Evolutionary conservation across 1,284 basidiomycete genomes (phyloP), one percentile per base, ranked within the genome.

Genomic region (Rhodotorula sp.): DNA sequence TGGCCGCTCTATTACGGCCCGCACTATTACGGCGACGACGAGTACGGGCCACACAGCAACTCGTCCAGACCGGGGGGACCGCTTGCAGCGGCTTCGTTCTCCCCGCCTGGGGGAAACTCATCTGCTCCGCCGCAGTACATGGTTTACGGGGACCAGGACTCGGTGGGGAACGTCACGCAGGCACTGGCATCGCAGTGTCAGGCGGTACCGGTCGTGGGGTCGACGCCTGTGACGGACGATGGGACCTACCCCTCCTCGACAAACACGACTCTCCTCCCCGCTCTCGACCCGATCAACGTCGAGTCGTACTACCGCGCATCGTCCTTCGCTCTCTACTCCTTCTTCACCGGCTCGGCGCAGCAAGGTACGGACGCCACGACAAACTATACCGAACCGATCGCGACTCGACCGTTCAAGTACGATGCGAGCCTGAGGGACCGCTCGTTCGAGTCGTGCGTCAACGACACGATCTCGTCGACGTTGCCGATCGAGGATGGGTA

Each of bases 1-100:
- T 51, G 59, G 46, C 46, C 46, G 50, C 64, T 66, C 28, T 70
- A 70, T 53, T 58, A 53, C 26, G 57, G 62, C 9, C 64, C 46
- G 16, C 15, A n/a, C 10, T 70, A 70, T 28, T 70, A 66, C 48
- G 54, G 64, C 20, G 44, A 70, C 65, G 68, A 70, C 61, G 64
- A 66, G 57, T 67, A 68, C 48, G 70, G 66, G 1, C 66, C 58
- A 11, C 34, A 60, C 3, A 31, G 22, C 22, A 71, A 65, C 46
- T 34, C 37, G 15, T 65, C 63, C 0, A 62, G 67, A 30, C 70
- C 63, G 0, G 67, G 67, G 9, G 64, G 67, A 1, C 50, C 55
- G 1, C 64, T 67, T 37, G 28, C 53, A 0, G 48, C 59, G 0
- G 16, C 64, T 0, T 66, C 66, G 4, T 63, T 67, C 66, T 56